Evolutionary conservation across 1,284 basidiomycete species (phyloP).

Genomic region (Ustilago lituana): DNA sequence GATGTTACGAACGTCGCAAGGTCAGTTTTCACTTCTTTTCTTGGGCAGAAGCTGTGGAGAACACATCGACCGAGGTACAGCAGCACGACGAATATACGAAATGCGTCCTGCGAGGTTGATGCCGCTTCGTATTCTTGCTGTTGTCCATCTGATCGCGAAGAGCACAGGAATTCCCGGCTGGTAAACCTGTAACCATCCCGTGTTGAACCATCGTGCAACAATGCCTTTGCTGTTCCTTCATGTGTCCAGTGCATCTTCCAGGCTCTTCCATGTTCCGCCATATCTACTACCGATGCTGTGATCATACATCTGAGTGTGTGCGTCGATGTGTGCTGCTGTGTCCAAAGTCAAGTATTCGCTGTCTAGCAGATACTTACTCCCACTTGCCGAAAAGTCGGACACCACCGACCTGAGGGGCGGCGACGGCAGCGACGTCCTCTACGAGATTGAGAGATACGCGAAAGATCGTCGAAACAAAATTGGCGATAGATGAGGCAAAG

Average conservation of each 20-base stretch:
- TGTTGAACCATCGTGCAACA: too few relatives aligned
- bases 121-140: too few relatives aligned
- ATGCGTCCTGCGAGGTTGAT: too few relatives aligned
- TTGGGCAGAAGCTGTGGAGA: too few relatives aligned
- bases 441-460: constrained; percentile 29
- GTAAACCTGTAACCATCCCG: too few relatives aligned
- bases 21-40: constrained; percentile 25
- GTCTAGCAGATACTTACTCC: constrained; percentile 60
- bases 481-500: constrained; percentile 1
- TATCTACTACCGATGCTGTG: too few relatives aligned
- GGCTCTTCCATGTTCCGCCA: not conserved
- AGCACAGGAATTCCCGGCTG: too few relatives aligned
- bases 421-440: constrained; percentile 64
- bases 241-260: not conserved
- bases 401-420: constrained; percentile 61
- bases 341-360: not conserved
- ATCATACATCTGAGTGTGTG: too few relatives aligned
- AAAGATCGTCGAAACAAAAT: not conserved
- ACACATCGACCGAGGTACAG: too few relatives aligned
- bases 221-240: not conserved
- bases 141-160: too few relatives aligned
- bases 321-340: constrained; percentile 8
- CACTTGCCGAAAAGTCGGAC: constrained; percentile 66
- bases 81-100: too few relatives aligned
- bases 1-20: not conserved